Base-by-base conservation (phyloP, 1,284 basidiomycete genomes). In the Austroboletus novae-zelandiae region DNA sequence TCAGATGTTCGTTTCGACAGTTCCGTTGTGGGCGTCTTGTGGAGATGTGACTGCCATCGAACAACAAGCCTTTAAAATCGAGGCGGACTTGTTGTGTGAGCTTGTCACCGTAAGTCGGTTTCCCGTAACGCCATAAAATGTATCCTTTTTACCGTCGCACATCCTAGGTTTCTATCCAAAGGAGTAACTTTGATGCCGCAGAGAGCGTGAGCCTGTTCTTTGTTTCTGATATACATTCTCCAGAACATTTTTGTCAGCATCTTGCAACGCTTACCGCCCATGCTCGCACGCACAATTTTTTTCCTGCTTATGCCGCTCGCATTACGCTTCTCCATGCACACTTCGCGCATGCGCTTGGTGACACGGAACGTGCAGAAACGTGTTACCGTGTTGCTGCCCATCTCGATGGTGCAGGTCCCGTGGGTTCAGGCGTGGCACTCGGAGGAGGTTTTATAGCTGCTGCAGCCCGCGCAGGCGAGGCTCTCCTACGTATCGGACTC, bases 251-350 rank as follows among this genome's bases (percentile, higher is more conserved):
- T 18, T 9, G n/a, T 42, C 54, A 83, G 78, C 73, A 77, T 45
- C 74, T 89, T 4, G 67, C 76, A 43, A 64, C 65, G 3, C 65
- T 87, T 3, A 81, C 86, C 39, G 78, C 85, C 1, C 81, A 85
- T 60, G 76, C 80, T 7, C 79, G 85, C 10, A 80, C 78, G 1
- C 65, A 77, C 51, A 62, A 66, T 11, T 66, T 89, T 34, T 91
- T 86, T 59, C 54, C 64, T 10, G 52, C 66, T 0, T 89, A 84
- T 59, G 73, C 81, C 2, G 73, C 81, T 0, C 79, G 84, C 6
- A 80, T 89, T 14, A 75, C 84, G 2, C 71, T 89, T 5, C 78
- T 84, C 51, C 78, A 87, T 53, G 86, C 81, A 0, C 85, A 89
- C 53, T 76, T 90, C 18, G 81, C 85, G 9, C 87, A 90, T 61